Evolutionary conservation across 208 protist genomes (phyloP), one percentile per base, ranked within the genome.

Genomic region (Leishmania guyanensis): DNA sequence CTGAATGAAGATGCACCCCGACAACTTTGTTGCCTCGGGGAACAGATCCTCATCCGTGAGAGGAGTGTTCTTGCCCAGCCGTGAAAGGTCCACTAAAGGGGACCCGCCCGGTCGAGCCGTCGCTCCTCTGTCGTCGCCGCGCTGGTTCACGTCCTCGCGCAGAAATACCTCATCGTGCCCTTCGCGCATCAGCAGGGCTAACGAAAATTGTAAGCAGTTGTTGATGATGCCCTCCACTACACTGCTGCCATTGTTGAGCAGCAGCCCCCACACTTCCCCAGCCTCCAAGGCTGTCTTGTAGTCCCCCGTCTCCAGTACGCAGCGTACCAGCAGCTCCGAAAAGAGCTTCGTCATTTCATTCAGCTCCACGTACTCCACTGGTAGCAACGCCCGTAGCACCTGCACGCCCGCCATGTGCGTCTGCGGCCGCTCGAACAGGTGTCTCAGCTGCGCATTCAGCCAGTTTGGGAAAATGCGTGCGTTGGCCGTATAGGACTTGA

Each of bases 341-440:
- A 95, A 96, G 54, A 94, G 83, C 72, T 91, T 89, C 9, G 88
- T 94, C 86, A 91, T 91, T 73, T 93, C 90, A 76, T 93, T 96
- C 46, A 90, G 72, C 43, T 94, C 92, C 62, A 94, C 88, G 80
- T 98, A 98, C 79, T 95, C 92, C 26, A 96, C 92, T 14, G 86
- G 83, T 22, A 96, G 81, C 46, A 98, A 83, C 1, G 91, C 85
- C 17, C 89, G 89, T 48, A 95, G 78, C 75, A 93, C 90, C 22
- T 88, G 90, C 65, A 96, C 89, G 29, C 91, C 95, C 0, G 92
- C 90, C 58, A 86, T 82, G 62, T 92, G 88, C 22, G 93, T 96
- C 48, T 88, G 72, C 75, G 84, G 82, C 22, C 84, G 90, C 60
- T 85, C 86, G 78, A 96, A 96, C 26, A 98, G 84, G n/a, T 91